Percentiles rank a stretch among this genome's conserved stretches.
phyloP scores from a whole-genome alignment of 2,329 filamentous ascomycete genomes.

The Alternaria consortialis region DNA sequence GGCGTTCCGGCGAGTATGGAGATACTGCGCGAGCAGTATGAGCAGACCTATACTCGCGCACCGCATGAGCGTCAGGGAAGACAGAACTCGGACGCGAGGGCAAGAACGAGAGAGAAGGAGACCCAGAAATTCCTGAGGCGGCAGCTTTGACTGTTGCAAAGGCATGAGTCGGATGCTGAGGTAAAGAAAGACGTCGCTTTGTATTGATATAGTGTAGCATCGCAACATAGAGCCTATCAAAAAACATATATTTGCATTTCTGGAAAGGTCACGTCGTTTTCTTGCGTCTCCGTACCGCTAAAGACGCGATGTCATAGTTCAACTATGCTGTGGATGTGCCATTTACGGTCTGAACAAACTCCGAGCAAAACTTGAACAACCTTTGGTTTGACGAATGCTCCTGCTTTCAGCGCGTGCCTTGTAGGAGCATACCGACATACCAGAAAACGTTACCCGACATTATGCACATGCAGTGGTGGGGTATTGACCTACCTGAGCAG shows the following conservation, averaged over 20 bases:
- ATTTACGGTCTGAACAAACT: neutral
- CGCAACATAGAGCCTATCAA: neutral
- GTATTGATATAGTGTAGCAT: neutral
- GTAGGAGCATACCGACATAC: neutral
- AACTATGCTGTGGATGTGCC: neutral
- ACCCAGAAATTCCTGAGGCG: neutral
- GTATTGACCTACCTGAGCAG: neutral
- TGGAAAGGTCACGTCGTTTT: neutral
- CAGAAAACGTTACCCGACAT: constrained; percentile 2
- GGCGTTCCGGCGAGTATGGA: neutral
- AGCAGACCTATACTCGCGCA: neutral
- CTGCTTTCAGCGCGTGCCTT: neutral
- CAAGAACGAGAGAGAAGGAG: neutral
- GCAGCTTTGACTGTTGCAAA: neutral
- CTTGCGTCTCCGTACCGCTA: neutral
- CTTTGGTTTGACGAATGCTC: neutral
- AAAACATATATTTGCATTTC: neutral
- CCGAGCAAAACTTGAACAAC: neutral
- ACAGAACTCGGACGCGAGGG: neutral
- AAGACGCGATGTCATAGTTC: neutral
- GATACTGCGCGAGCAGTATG: neutral
- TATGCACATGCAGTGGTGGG: neutral
- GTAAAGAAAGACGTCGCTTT: neutral
- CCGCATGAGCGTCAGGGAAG: neutral
- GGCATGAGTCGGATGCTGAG: neutral